Evolutionary conservation across 2,329 filamentous ascomycete species (phyloP), one percentile per base, ranked within the genome.

Genomic region (Teratosphaeriaceae sp.): DNA sequence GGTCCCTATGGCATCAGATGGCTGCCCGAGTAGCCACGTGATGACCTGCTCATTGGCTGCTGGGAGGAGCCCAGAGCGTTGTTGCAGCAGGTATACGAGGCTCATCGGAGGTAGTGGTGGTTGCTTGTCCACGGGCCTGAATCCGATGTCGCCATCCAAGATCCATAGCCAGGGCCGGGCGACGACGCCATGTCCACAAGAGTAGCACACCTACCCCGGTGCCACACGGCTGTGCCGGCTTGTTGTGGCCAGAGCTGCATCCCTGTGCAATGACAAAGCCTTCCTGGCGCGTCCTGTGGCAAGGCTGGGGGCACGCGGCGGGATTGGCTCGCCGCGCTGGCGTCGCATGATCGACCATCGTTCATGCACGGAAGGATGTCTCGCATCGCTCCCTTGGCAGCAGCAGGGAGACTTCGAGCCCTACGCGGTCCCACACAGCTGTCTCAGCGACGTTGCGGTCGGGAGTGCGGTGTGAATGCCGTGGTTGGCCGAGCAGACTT

Each of bases 401-500:
- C 31, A 34, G 5, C 6, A 13, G 18, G 20, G 18, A 19, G 31
- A 34, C 31, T 34, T 34, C 12, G 31, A 19, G 31, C 31, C 31
- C 20, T 19, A 19, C 9, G 31, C 20, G 31, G 20, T 12, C 31
- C 20, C 31, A 34, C 31, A 18, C 31, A 34, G 9, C 15, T 19
- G 31, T 34, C 31, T 34, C 31, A 20, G 5, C 18, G 31, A 18
- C 20, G 31, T 34, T 34, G 31, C 20, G 31, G 9, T n/a, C 20
- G 31, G 15, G 5, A 18, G 5, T 7, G 18, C 11, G 15, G 6
- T 40, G 12, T 86, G 80, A 5, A 89, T 85, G 60, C 92, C 92
- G 66, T 83, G 79, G 55, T 88, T 85, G 37, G 75, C 73, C 21
- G 77, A 75, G 2, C 74, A 85, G 52, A 77, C 48, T 50, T 79